These are phyloP conservation scores for Pleurotus salmoneostramineus DNA, from an alignment of 768 basidiomycete genomes.

Conservation along the genomic window DNA sequence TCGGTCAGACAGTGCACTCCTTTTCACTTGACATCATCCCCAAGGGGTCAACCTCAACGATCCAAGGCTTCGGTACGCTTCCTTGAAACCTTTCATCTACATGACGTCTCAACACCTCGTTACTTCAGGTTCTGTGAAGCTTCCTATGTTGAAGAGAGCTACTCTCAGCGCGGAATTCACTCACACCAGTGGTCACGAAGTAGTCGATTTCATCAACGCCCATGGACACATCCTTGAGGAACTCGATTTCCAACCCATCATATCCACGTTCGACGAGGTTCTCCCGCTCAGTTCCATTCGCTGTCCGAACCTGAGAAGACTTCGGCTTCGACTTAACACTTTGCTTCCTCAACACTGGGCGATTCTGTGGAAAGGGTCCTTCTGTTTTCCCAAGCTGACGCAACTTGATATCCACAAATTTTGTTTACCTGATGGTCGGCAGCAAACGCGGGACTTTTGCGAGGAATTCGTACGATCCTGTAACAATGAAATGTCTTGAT, in stretches of 20 bases:
- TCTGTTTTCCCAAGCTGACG: too few species aligned
- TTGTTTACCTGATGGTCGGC: too few species aligned
- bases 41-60: neutral
- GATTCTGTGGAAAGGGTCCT: neutral
- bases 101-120: neutral
- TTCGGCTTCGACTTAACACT: neutral
- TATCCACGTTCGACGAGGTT: neutral
- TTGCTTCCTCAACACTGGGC: neutral
- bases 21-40: neutral
- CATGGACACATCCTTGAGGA: neutral
- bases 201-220: neutral
- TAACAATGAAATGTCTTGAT: too few species aligned
- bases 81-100: neutral
- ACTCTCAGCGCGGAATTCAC: neutral
- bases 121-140: neutral
- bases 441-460: too few species aligned
- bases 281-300: neutral
- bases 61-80: neutral
- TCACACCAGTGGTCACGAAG: neutral
- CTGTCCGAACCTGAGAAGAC: neutral
- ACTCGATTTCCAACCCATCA: neutral
- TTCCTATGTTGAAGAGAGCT: neutral
- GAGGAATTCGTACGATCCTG: too few species aligned
- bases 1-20: neutral
- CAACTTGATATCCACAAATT: too few species aligned